Evolutionary conservation across 495 filamentous ascomycete species (phyloP).

Genomic region (Entonaema liquescens): DNA sequence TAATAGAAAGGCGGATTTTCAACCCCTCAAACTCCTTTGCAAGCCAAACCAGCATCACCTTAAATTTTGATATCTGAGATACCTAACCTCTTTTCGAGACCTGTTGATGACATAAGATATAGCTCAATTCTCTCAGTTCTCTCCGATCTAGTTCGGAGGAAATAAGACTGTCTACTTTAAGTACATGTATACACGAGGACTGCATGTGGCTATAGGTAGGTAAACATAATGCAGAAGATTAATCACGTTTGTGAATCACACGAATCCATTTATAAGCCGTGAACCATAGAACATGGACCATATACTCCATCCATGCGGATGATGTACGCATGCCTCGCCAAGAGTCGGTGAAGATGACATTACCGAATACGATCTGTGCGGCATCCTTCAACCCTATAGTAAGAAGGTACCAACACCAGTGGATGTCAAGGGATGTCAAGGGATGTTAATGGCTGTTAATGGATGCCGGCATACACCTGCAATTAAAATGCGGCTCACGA

Average conservation of each 20-base stretch:
- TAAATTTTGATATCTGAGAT: no score
- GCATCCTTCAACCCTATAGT: neutral
- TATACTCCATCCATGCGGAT: neutral
- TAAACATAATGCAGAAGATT: neutral
- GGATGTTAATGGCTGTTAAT: neutral
- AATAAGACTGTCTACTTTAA: neutral
- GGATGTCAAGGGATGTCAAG: neutral
- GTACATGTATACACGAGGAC: no score
- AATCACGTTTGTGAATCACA: neutral
- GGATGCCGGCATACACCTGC: neutral
- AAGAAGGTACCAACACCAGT: neutral
- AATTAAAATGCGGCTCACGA: conserved; percentile 1
- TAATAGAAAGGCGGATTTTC: no score
- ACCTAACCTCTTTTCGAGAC: no score
- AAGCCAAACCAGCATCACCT: no score
- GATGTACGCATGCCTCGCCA: neutral
- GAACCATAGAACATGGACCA: no score
- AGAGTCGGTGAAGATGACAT: neutral
- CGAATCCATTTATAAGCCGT: no score
- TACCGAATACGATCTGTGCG: neutral
- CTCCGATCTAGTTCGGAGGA: neutral
- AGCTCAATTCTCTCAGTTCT: neutral
- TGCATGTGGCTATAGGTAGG: neutral
- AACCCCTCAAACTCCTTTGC: no score
- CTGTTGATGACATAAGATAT: neutral